Evolutionary conservation across 352 stramenopile genomes (phyloP).

Genomic region (Blastocystis sp.): DNA sequence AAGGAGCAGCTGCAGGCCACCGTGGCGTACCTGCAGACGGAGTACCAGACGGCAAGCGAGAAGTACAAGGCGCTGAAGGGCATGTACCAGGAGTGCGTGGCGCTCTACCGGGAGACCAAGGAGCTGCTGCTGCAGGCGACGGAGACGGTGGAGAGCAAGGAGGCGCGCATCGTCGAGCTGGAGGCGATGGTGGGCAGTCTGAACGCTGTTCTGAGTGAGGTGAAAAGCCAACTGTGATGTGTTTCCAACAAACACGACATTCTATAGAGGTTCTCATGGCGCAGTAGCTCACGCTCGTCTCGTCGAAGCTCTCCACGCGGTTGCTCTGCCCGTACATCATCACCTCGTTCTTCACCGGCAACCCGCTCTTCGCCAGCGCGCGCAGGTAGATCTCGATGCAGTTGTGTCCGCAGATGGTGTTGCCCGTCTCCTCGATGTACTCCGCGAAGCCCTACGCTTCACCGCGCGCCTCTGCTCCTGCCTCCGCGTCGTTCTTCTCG

Average conservation of each 20-base stretch:
- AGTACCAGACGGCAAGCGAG: background rate
- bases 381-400: constrained; percentile 78
- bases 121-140: background rate
- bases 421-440: constrained; percentile 88
- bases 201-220: background rate
- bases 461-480: background rate
- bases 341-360: constrained; percentile 6
- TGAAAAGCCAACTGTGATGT: background rate
- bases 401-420: constrained; percentile 94
- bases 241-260: constrained; percentile 23
- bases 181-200: constrained; percentile 3
- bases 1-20: background rate
- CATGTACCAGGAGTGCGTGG: background rate
- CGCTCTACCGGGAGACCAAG: background rate
- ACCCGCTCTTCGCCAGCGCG: constrained; percentile 20
- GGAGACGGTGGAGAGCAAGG: background rate
- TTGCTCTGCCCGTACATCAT: constrained; percentile 51
- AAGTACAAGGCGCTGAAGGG: constrained; percentile 15
- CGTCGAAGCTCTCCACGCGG: constrained; percentile 1
- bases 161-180: background rate
- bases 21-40: background rate
- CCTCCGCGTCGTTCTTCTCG: constrained; percentile 80
- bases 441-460: constrained; percentile 80
- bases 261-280: constrained; percentile 15
- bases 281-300: constrained; percentile 58